These are phyloP conservation scores for Ustilago bromivora DNA, from an alignment of 1,284 basidiomycete genomes.

Conservation along the genomic window DNA sequence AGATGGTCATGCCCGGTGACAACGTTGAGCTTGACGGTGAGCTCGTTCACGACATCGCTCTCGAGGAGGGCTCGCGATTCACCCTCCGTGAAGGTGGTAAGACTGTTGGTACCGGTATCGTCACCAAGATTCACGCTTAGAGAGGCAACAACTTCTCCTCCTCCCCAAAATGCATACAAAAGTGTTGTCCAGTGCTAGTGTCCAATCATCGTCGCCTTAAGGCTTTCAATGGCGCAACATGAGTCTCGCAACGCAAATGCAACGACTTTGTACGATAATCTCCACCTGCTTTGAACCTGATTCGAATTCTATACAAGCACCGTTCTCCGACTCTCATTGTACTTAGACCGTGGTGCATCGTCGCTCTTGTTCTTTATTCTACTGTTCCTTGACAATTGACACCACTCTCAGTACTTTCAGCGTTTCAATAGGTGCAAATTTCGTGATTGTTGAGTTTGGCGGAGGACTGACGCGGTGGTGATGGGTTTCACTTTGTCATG, in stretches of 20 bases:
- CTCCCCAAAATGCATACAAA: slow-evolving; percentile 18
- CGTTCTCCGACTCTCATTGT: slow-evolving; percentile 4
- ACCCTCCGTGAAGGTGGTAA: slow-evolving; percentile 97
- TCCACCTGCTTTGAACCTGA: slow-evolving; percentile 1
- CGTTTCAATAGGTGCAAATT: not conserved
- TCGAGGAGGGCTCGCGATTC: slow-evolving; percentile 93
- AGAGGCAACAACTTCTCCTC: not conserved
- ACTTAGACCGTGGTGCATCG: slow-evolving; percentile 23
- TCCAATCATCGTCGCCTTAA: not conserved
- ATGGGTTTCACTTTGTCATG: not conserved
- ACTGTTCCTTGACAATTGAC: slow-evolving; percentile 18
- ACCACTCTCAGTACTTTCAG: slow-evolving; percentile 26
- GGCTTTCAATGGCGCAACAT: not conserved
- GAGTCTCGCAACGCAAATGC: not conserved
- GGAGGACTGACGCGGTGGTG: not conserved
- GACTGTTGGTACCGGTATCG: slow-evolving; percentile 74
- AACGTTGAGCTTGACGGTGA: slow-evolving; percentile 93
- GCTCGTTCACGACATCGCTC: slow-evolving; percentile 87
- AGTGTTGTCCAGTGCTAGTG: slow-evolving; percentile 1
- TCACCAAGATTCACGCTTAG: slow-evolving; percentile 64
- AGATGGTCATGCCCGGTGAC: slow-evolving; percentile 96
- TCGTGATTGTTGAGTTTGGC: not conserved
- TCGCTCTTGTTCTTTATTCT: slow-evolving; percentile 15
- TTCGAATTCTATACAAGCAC: slow-evolving; percentile 17
- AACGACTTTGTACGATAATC: slow-evolving; percentile 46